phyloP scores from a whole-genome alignment of 257 asterid genomes.

The Nicotiana benthamiana region DNA sequence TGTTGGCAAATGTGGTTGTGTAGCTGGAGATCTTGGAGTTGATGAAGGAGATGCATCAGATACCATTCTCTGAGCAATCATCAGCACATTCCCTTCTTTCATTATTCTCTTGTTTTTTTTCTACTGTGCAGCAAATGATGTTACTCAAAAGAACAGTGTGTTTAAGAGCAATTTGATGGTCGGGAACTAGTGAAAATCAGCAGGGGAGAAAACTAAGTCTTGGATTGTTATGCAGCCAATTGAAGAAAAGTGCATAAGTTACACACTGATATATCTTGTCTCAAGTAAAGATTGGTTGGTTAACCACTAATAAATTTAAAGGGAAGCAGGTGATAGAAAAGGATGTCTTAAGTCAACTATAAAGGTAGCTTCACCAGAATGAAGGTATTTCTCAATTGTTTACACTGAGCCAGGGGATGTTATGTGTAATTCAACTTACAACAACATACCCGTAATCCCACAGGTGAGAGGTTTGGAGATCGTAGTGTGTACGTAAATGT shows the following conservation, averaged over 20 bases:
- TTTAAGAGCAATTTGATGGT: neutral
- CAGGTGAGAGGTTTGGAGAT: neutral
- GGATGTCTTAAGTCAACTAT: neutral
- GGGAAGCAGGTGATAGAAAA: neutral
- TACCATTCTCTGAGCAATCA: conserved; percentile 7
- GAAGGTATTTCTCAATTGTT: neutral
- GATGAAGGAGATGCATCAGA: conserved; percentile 27
- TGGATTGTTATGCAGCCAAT: neutral
- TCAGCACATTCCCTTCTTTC: conserved; percentile 9
- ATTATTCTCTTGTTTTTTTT: conserved; percentile 4
- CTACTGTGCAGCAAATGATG: neutral
- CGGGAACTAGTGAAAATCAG: neutral
- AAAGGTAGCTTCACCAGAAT: neutral
- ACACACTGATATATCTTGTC: neutral
- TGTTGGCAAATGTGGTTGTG: conserved; percentile 37
- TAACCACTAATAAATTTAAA: neutral
- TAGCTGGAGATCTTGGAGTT: conserved; percentile 15
- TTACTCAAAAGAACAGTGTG: neutral
- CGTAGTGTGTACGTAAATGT: neutral
- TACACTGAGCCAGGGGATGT: neutral
- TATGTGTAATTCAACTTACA: neutral
- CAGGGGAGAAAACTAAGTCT: neutral
- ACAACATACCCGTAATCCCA: neutral
- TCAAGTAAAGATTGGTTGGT: neutral
- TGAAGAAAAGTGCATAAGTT: neutral